These are phyloP conservation scores for Baudoinia panamericana DNA, from an alignment of 495 filamentous ascomycete genomes.

Conservation along the genomic window DNA sequence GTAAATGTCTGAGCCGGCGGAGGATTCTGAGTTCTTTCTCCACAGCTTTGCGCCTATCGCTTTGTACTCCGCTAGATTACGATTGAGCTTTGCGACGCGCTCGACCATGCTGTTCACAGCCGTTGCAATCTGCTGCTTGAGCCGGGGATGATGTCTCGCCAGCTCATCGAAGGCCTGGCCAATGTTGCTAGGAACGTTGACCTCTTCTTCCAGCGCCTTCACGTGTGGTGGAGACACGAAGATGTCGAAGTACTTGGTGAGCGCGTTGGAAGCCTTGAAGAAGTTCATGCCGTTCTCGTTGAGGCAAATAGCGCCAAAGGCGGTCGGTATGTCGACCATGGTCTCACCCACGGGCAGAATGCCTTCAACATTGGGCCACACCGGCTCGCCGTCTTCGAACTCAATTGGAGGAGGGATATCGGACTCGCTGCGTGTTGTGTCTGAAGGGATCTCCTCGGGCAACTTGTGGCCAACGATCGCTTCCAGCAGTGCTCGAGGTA, in stretches of 20 bases:
- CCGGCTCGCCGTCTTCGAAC: constrained; percentile 31
- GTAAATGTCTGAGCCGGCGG: constrained; percentile 31
- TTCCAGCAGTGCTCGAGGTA: constrained; percentile 71
- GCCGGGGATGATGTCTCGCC: constrained; percentile 75
- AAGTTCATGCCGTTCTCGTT: constrained; percentile 80
- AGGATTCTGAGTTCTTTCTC: constrained; percentile 33
- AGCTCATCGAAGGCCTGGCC: constrained; percentile 88
- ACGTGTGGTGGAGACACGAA: constrained; percentile 88
- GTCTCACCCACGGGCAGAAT: constrained; percentile 77
- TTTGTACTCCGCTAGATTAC: constrained; percentile 47
- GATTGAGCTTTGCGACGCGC: constrained; percentile 57
- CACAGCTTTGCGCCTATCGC: constrained; percentile 73
- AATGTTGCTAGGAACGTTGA: constrained; percentile 48
- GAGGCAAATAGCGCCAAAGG: constrained; percentile 86
- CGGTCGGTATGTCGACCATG: constrained; percentile 69
- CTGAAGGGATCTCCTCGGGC: constrained; percentile 21
- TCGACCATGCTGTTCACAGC: constrained; percentile 72
- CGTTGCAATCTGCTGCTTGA: constrained; percentile 67
- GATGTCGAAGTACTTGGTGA: constrained; percentile 81
- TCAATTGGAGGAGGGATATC: constrained; percentile 15
- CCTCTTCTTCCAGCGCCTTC: constrained; percentile 61
- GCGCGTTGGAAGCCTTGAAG: constrained; percentile 67
- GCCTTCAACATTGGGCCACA: constrained; percentile 36
- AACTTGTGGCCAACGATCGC: constrained; percentile 33
- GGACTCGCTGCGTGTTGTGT: constrained; percentile 18